Conservation (phyloP, 139 green algal species). For the Micractinium sp. region DNA sequence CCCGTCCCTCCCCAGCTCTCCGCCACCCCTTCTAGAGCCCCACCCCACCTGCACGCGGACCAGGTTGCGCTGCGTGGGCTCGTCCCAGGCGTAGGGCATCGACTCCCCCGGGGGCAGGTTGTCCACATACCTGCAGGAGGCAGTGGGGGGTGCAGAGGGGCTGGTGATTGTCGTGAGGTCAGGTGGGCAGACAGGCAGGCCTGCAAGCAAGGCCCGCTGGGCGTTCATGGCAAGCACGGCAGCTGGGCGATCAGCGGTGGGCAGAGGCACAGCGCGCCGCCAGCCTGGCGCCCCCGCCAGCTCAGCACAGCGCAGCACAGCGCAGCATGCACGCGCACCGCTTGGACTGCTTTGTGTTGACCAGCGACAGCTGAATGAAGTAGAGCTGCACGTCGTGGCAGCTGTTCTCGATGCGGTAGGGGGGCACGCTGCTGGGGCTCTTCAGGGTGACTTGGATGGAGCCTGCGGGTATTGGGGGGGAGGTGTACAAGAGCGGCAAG, state of each 20-base stretch:
- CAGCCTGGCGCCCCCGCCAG: background rate
- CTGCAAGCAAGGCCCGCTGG: too few species aligned
- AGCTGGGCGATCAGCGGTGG: too few species aligned
- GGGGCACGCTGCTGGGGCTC: conserved; percentile 57
- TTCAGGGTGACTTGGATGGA: conserved; percentile 69
- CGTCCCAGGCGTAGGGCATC: conserved; percentile 89
- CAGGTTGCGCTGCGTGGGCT: conserved; percentile 65
- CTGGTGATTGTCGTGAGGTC: background rate
- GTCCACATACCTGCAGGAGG: conserved; percentile 43
- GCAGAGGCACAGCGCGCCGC: background rate
- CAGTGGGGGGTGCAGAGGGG: background rate
- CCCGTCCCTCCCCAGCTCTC: too few species aligned
- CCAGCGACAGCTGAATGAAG: conserved; percentile 60
- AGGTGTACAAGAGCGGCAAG: too few species aligned
- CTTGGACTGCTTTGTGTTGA: background rate
- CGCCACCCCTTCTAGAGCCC: background rate
- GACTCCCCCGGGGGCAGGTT: conserved; percentile 41
- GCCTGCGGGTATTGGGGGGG: too few species aligned
- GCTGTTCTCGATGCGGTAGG: conserved; percentile 83
- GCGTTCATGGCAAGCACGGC: background rate
- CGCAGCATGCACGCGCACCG: background rate
- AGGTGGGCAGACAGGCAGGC: background rate
- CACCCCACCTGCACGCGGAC: conserved; percentile 55
- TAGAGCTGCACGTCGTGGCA: conserved; percentile 75
- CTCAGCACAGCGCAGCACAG: too few species aligned